Base-by-base conservation (phyloP, 2,329 filamentous ascomycete species). In the Stachybotrys echinatus region DNA sequence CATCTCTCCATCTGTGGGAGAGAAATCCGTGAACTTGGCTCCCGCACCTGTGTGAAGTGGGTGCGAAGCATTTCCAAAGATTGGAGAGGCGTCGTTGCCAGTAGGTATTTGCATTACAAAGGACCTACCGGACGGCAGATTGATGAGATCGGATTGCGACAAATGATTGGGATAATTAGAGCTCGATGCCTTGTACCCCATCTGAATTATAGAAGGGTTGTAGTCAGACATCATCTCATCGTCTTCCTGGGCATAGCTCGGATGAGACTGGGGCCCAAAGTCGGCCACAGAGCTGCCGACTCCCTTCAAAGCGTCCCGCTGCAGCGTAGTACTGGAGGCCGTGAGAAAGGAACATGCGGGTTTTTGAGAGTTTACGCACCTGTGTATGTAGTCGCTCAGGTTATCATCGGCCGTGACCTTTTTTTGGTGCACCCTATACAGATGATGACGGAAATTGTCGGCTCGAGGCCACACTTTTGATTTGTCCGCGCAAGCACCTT, bases 361-460 rank as follows among this genome's bases (percentile, higher is more conserved):
- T 8, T 3, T 34, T 34, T 14, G 27, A 14, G 27, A 14, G 27
- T 5, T 34, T 14, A 34, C 54, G 47, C 54, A 60, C 54, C 47
- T 55, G 46, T 61, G 49, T 12, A 65, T 46, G 47, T 66, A 79
- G 12, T 56, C 39, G 19, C 64, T 61, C 5, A 79, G 53, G 27
- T 74, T 68, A 18, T 69, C 66, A 3, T 74, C 72, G 3, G 63
- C 52, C 4, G 52, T 50, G 10, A 74, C 62, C 1, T 61, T 23
- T 3, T 65, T 63, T 0, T 55, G 53, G 63, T 96, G 91, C 59
- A 89, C 82, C 12, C 85, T 80, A 46, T 71, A 74, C 43, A 95
- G 75, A 62, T 96, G 92, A 34, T 86, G 83, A 53, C 85, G 85
- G 65, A 96, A 96, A 61, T 96, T 96, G 66, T 96, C 92, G 47